Evolutionary conservation across 306 rosid species (phyloP), one percentile per base, ranked within the genome.

Genomic region (Lathyrus tuberosus): DNA sequence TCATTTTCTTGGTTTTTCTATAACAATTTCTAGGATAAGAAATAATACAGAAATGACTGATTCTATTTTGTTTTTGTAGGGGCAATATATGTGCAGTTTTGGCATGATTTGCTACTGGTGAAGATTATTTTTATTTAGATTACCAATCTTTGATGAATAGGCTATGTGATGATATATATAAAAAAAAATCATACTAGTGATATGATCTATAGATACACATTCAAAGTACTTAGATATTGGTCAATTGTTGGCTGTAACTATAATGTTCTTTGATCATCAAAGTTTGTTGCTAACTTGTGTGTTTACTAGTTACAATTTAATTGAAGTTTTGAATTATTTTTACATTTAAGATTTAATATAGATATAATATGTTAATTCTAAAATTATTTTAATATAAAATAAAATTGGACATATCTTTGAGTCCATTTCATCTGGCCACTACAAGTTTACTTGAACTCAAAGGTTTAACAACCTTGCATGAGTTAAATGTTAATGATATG

Each of bases 61-160:
- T 37, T 56, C 38, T 56, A 26, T 56, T 56, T 26, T 56, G 62
- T 56, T 56, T 5, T 24, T 56, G 30, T 17, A 56, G 62, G 38
- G 16, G 38, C 9, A 51, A 26, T 57, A 8, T 3, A 24, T 54
- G 15, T 12, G 31, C 35, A 54, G 8, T 54, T 24, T 54, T 33
- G 10, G 6, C 15, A 57, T 56, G 14, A 57, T 57, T 57, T 56
- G 11, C 2, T 5, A 22, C 8, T 10, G 15, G 31, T 20, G 33
- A 56, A 54, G 35, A 54, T 54, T 22, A 54, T 54, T 54, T 16
- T 24, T 54, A 54, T 54, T 54, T 12, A 54, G 62, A 24, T 20
- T 24, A 24, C 17, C 62, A 24, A 26, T 5, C 37, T 54, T 24
- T 24, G n/a, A 51, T 51, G 6, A 17, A 24, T 16, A 18, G 26